These are phyloP conservation scores for Clohesyomyces aquaticus DNA, from an alignment of 495 filamentous ascomycete species.

Conservation along the genomic window DNA sequence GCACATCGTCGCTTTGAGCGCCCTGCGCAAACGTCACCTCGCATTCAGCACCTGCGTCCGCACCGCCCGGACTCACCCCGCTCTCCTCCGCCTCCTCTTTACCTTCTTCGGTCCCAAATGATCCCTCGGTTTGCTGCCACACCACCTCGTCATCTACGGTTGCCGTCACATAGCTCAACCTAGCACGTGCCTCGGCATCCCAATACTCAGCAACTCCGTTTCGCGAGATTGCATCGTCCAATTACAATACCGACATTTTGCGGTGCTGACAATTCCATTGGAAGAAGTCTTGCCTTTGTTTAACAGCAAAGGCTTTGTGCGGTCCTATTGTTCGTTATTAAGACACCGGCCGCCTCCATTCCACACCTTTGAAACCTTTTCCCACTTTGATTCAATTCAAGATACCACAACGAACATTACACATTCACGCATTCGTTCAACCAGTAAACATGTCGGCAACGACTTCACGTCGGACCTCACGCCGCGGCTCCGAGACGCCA, in stretches of 20 bases:
- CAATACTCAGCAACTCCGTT: too few species aligned
- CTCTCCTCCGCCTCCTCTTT: neutral
- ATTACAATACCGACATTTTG: too few species aligned
- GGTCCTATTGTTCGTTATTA: neutral
- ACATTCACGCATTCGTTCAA: slow-evolving; percentile 3
- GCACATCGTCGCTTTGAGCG: neutral
- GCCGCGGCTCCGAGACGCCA: neutral
- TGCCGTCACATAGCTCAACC: neutral
- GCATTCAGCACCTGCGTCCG: neutral
- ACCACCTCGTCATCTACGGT: neutral
- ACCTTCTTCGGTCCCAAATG: too few species aligned
- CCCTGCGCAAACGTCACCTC: neutral
- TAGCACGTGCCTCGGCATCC: too few species aligned
- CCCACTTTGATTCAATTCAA: neutral
- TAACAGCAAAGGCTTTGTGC: slow-evolving; percentile 21
- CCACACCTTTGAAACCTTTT: neutral
- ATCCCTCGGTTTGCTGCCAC: neutral
- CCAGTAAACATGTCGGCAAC: slow-evolving; percentile 26
- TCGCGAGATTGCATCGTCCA: too few species aligned
- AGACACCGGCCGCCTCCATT: neutral
- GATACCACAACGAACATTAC: too few species aligned
- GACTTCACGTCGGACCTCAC: slow-evolving; percentile 19
- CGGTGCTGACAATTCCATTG: too few species aligned
- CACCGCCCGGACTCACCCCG: neutral
- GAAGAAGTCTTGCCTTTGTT: neutral